Evolutionary conservation across 192 early-diverging fungal genomes (phyloP).

Genomic region (Rhizophagus clarus): DNA sequence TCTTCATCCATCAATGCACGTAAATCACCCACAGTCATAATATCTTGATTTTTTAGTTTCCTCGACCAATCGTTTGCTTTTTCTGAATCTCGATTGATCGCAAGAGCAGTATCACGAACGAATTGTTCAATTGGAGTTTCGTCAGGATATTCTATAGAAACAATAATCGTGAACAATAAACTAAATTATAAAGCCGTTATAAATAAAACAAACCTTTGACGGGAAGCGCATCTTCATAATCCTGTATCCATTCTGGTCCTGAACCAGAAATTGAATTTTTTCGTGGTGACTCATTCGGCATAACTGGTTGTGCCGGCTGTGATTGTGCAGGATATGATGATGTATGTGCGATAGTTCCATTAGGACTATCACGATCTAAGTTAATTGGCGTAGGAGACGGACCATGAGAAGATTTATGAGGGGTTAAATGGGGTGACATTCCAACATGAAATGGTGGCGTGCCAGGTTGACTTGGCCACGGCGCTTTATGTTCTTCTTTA

Average conservation of each 20-base stretch:
- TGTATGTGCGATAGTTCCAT: neutral
- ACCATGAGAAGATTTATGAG: slow-evolving; percentile 8
- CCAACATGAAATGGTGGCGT: slow-evolving; percentile 2
- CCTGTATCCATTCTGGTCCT: neutral
- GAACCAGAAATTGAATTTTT: slow-evolving; percentile 18
- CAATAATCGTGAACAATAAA: neutral
- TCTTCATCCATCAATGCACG: slow-evolving; percentile 73
- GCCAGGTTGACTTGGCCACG: neutral
- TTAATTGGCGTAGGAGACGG: neutral
- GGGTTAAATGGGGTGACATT: neutral
- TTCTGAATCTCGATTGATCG: slow-evolving; percentile 65
- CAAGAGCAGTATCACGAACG: slow-evolving; percentile 68
- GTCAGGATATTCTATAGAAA: slow-evolving; percentile 51
- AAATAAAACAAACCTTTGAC: slow-evolving; percentile 16
- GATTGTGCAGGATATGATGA: neutral
- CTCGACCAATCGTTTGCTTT: slow-evolving; percentile 73
- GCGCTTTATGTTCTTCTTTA: slow-evolving; percentile 48
- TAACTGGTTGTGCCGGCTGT: neutral
- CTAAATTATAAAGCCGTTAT: neutral
- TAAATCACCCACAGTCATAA: slow-evolving; percentile 79
- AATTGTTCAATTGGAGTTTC: slow-evolving; percentile 69
- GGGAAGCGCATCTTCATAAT: slow-evolving; percentile 13
- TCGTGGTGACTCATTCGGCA: neutral
- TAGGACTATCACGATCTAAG: slow-evolving; percentile 12
- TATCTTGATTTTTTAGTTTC: slow-evolving; percentile 71